Evolutionary conservation across 2,329 filamentous ascomycete genomes (phyloP).

Genomic region (Esteya vermicola): DNA sequence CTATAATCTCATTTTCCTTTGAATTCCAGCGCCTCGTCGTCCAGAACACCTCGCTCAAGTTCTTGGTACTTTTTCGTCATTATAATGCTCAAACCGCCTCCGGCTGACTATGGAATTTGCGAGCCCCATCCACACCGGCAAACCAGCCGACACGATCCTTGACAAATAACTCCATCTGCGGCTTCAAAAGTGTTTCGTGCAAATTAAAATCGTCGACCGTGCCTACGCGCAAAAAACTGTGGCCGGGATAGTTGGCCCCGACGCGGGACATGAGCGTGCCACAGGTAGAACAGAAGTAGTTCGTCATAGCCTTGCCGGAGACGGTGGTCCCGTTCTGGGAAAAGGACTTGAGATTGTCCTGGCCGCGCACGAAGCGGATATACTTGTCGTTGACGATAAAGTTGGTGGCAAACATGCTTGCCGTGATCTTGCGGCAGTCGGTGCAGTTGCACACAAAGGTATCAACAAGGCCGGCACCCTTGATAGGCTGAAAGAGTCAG

Average conservation of each 20-base stretch:
- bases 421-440: constrained; percentile 49
- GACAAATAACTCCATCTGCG: constrained; percentile 28
- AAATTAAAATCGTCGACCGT: constrained; percentile 37
- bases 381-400: constrained; percentile 32
- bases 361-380: constrained; percentile 34
- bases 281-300: constrained; percentile 45
- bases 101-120: no score
- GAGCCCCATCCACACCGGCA: neutral
- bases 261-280: constrained; percentile 37
- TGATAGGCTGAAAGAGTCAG: constrained; percentile 24
- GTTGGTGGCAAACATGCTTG: constrained; percentile 47
- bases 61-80: no score
- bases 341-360: constrained; percentile 32
- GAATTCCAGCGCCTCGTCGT: no score
- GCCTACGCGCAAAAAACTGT: constrained; percentile 28
- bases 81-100: no score
- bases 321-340: constrained; percentile 31
- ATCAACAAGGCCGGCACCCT: constrained; percentile 27
- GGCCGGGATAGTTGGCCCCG: constrained; percentile 22
- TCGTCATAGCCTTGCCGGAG: constrained; percentile 38
- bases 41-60: no score
- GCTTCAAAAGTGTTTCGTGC: constrained; percentile 31
- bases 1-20: no score
- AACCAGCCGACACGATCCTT: constrained; percentile 23
- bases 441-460: constrained; percentile 45